A percentile compares a stretch with the other conserved stretches of the same genome.
These are phyloP conservation scores for Pseudonectria foliicola DNA, from an alignment of 2,329 filamentous ascomycete species.

Conservation along the genomic window DNA sequence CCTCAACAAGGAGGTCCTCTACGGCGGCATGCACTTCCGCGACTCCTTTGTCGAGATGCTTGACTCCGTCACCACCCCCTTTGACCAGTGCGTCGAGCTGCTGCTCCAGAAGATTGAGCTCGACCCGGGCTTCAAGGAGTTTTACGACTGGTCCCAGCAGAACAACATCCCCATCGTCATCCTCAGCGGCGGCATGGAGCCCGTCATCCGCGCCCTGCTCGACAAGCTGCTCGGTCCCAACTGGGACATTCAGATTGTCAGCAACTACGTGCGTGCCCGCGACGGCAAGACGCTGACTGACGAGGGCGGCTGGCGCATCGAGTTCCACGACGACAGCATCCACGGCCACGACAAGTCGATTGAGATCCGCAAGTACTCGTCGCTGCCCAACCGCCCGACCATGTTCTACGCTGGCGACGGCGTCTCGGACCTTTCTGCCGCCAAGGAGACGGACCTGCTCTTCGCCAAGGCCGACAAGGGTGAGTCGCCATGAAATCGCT, in stretches of 20 bases:
- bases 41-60: constrained; percentile 90
- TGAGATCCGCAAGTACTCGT: constrained; percentile 80
- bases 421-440: constrained; percentile 85
- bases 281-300: constrained; percentile 67
- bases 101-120: constrained; percentile 78
- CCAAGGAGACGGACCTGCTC: constrained; percentile 83
- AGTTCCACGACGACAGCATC: constrained; percentile 78
- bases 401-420: constrained; percentile 96
- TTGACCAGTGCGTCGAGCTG: constrained; percentile 70
- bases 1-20: constrained; percentile 71
- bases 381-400: constrained; percentile 67
- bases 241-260: constrained; percentile 81
- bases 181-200: constrained; percentile 85
- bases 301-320: constrained; percentile 78
- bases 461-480: constrained; percentile 90
- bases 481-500: no score
- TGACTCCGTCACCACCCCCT: constrained; percentile 74
- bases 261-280: constrained; percentile 66
- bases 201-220: constrained; percentile 79
- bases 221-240: constrained; percentile 71
- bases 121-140: constrained; percentile 81
- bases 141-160: constrained; percentile 72
- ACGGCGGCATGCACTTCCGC: constrained; percentile 65
- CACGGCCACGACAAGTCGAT: constrained; percentile 98
- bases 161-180: constrained; percentile 91